Conservation (phyloP, 306 rosid species). For the Vicia sativa region DNA sequence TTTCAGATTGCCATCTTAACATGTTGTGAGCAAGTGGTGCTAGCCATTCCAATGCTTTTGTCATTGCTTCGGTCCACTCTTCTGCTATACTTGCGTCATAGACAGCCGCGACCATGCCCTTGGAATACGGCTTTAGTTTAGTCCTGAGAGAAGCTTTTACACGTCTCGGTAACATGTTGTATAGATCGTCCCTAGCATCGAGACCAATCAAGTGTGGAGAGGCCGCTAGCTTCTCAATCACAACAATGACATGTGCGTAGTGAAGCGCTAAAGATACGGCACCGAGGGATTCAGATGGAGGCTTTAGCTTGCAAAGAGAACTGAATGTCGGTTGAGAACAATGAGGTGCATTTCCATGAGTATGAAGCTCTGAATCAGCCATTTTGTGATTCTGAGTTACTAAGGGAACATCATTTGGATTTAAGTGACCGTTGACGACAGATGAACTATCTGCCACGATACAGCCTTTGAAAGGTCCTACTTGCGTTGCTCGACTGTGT, state of each 20-base stretch:
- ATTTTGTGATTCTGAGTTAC: slow-evolving; percentile 43
- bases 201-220: slow-evolving; percentile 95
- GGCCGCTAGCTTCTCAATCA: slow-evolving; percentile 89
- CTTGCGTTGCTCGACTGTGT: slow-evolving; percentile 72
- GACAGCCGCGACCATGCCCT: slow-evolving; percentile 61
- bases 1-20: slow-evolving; percentile 97
- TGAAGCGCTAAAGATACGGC: slow-evolving; percentile 90
- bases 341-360: slow-evolving; percentile 41
- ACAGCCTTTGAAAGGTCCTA: slow-evolving; percentile 88
- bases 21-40: slow-evolving; percentile 97
- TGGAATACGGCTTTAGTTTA: slow-evolving; percentile 72
- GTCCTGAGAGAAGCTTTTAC: slow-evolving; percentile 69
- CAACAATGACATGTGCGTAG: slow-evolving; percentile 83
- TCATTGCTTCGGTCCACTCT: slow-evolving; percentile 87
- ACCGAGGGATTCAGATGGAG: slow-evolving; percentile 89
- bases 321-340: slow-evolving; percentile 45
- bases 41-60: slow-evolving; percentile 82
- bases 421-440: slow-evolving; percentile 50
- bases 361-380: slow-evolving; percentile 37
- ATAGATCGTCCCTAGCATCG: slow-evolving; percentile 95
- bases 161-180: slow-evolving; percentile 85
- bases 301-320: slow-evolving; percentile 58
- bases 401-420: slow-evolving; percentile 44
- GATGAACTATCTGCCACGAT: slow-evolving; percentile 53
- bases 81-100: slow-evolving; percentile 72